A percentile compares a stretch with the other conserved stretches of the same genome.
Conservation (phyloP, 2,329 filamentous ascomycete species). For the Madurella mycetomatis region DNA sequence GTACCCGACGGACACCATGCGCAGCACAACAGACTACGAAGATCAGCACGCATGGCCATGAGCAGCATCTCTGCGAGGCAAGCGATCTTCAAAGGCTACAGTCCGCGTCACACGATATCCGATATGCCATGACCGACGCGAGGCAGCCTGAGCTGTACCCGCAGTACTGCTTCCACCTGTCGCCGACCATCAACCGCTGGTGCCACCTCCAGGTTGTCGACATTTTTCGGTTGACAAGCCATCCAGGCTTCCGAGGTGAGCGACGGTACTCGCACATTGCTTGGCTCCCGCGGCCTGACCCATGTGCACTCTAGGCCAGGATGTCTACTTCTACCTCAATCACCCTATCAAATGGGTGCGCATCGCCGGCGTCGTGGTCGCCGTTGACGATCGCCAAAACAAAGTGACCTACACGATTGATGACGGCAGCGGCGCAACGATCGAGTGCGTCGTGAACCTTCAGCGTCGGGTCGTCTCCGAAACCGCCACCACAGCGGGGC, state of each 20-base stretch:
- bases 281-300: background rate
- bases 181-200: constrained; percentile 57
- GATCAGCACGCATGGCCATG: background rate
- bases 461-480: background rate
- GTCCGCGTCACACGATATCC: constrained; percentile 3
- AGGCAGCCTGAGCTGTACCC: constrained; percentile 44
- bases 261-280: background rate
- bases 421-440: constrained; percentile 58
- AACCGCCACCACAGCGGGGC: background rate
- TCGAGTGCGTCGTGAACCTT: constrained; percentile 41
- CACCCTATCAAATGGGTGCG: constrained; percentile 74
- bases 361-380: constrained; percentile 65
- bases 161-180: constrained; percentile 59
- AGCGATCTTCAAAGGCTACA: constrained; percentile 2
- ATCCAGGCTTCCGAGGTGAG: constrained; percentile 51
- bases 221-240: constrained; percentile 44
- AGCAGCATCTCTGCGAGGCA: background rate
- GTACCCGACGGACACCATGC: background rate
- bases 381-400: constrained; percentile 47
- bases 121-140: constrained; percentile 25
- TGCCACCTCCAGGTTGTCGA: constrained; percentile 52
- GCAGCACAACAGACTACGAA: background rate
- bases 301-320: constrained; percentile 39
- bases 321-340: constrained; percentile 64
- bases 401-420: constrained; percentile 56